phyloP scores from a whole-genome alignment of 2,329 filamentous ascomycete species.

The Aspergillus piperis region DNA sequence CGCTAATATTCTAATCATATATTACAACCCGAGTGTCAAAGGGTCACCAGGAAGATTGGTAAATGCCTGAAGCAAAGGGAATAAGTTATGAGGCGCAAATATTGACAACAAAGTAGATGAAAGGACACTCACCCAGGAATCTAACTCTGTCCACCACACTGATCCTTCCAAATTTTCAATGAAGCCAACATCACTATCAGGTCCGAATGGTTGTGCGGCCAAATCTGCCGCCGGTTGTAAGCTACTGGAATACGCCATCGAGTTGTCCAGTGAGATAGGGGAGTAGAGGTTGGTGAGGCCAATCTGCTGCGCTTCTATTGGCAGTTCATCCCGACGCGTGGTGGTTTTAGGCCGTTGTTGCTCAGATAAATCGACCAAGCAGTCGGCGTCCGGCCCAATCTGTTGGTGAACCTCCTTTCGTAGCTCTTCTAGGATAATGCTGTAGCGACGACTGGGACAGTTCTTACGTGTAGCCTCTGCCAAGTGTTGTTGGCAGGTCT shows the following conservation, averaged over 20 bases:
- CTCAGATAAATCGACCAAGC: background rate
- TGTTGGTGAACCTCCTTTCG: constrained; percentile 45
- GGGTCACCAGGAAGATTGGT: constrained; percentile 36
- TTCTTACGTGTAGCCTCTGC: constrained; percentile 50
- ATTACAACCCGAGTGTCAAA: constrained; percentile 23
- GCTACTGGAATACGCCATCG: constrained; percentile 19
- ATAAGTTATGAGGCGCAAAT: background rate
- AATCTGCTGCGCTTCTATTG: constrained; percentile 6
- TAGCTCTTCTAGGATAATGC: constrained; percentile 52
- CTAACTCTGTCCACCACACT: constrained; percentile 42
- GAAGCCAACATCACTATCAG: constrained; percentile 30
- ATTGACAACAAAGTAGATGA: background rate
- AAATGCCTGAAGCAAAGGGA: constrained; percentile 29
- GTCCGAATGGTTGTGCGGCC: constrained; percentile 18
- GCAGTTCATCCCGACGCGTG: constrained; percentile 1
- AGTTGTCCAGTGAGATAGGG: constrained; percentile 15
- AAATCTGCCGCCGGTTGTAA: constrained; percentile 24
- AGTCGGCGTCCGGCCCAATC: constrained; percentile 23
- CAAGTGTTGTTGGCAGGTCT: constrained; percentile 49
- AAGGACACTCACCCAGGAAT: constrained; percentile 37
- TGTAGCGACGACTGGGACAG: constrained; percentile 50
- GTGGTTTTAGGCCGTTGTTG: background rate
- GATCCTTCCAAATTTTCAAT: constrained; percentile 41
- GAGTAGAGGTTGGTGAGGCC: constrained; percentile 3
- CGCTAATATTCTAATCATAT: too few species aligned